A percentile compares a stretch with the other conserved stretches of the same genome.
Evolutionary conservation across 768 basidiomycete species (phyloP).

Genomic region (Symmetrospora coprosmae): DNA sequence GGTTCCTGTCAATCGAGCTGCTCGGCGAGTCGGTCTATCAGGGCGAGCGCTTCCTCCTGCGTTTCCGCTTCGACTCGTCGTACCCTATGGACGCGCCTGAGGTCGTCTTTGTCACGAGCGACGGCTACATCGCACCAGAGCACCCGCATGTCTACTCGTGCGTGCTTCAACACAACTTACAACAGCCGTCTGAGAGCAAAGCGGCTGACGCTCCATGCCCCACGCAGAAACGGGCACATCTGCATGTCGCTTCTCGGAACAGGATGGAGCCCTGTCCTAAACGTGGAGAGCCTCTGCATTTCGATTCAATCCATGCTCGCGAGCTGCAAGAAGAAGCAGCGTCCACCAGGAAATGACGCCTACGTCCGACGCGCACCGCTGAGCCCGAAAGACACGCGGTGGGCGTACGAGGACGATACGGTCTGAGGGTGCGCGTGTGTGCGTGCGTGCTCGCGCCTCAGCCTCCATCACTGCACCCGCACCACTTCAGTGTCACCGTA

Average conservation of each 20-base stretch:
- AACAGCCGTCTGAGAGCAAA: too few species aligned
- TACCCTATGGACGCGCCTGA: slow-evolving; percentile 27
- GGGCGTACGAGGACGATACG: slow-evolving; percentile 38
- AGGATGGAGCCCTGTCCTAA: slow-evolving; percentile 38
- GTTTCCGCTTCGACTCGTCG: slow-evolving; percentile 18
- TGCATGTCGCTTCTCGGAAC: slow-evolving; percentile 27
- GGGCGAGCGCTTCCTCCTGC: slow-evolving; percentile 24
- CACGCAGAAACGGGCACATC: slow-evolving; percentile 19
- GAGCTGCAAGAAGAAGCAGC: slow-evolving; percentile 36
- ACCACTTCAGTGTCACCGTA: too few species aligned
- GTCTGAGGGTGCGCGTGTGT: too few species aligned
- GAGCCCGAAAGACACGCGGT: slow-evolving; percentile 37
- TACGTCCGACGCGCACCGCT: slow-evolving; percentile 36
- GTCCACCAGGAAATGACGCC: slow-evolving; percentile 37
- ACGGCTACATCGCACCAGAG: slow-evolving; percentile 15
- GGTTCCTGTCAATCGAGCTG: slow-evolving; percentile 19
- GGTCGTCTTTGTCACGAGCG: slow-evolving; percentile 21
- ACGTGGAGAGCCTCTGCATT: slow-evolving; percentile 36
- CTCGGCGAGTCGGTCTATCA: slow-evolving; percentile 25
- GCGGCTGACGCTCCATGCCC: too few species aligned
- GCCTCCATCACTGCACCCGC: too few species aligned
- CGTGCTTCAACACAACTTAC: neutral
- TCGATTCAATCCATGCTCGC: slow-evolving; percentile 40
- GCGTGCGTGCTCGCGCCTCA: too few species aligned
- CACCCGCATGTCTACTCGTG: slow-evolving; percentile 25